These are phyloP conservation scores for Nicotiana tomentosiformis DNA, from an alignment of 257 asterid species.

Conservation along the genomic window DNA sequence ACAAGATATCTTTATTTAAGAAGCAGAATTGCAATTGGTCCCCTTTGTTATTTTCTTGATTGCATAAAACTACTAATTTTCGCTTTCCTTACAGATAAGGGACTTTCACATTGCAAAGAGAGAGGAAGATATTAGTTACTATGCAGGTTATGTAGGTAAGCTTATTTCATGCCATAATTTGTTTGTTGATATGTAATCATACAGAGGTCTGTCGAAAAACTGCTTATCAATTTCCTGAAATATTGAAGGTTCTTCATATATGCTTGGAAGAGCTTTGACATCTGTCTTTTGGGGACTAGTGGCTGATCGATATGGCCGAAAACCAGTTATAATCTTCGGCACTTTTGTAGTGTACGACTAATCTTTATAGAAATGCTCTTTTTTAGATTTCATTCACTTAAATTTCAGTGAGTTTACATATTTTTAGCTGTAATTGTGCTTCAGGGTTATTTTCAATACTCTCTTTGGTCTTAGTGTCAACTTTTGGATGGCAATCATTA, in stretches of 20 bases:
- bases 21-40: not conserved
- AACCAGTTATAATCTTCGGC: constrained; percentile 68
- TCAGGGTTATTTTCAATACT: constrained; percentile 76
- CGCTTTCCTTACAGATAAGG: constrained; percentile 27
- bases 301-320: constrained; percentile 71
- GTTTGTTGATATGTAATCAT: not conserved
- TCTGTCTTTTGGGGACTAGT: constrained; percentile 60
- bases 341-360: constrained; percentile 36
- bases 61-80: not conserved
- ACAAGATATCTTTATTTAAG: not conserved
- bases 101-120: constrained; percentile 52
- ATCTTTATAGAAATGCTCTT: constrained; percentile 26
- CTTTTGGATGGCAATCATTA: constrained; percentile 75
- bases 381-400: not conserved
- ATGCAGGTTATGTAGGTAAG: constrained; percentile 67
- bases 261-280: constrained; percentile 67
- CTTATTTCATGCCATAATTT: not conserved
- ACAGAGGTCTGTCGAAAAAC: not conserved
- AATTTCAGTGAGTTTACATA: not conserved
- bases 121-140: constrained; percentile 66
- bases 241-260: constrained; percentile 47
- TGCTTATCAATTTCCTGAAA: not conserved
- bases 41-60: too few species aligned
- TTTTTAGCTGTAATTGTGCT: not conserved
- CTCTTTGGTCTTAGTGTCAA: constrained; percentile 75